Conservation (phyloP, 495 filamentous ascomycete genomes). For the Poronia punctata region DNA sequence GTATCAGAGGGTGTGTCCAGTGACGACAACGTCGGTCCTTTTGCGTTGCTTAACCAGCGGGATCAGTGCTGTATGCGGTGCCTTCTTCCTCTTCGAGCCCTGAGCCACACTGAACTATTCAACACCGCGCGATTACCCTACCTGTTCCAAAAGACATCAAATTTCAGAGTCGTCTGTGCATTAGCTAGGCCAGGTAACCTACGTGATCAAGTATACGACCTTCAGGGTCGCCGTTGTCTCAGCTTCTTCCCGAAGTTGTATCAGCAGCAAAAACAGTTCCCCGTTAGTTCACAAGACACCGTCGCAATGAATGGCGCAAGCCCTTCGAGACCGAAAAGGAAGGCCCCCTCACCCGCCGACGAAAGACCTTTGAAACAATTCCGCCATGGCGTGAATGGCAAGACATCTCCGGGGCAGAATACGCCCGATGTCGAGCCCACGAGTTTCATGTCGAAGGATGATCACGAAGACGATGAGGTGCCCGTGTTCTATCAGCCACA, state of each 20-base stretch:
- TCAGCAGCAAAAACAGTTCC: too few species aligned
- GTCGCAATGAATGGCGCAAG: conserved; percentile 35
- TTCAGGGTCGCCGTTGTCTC: too few species aligned
- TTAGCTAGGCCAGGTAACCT: too few species aligned
- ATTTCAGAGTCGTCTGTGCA: too few species aligned
- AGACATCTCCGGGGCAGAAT: conserved; percentile 40
- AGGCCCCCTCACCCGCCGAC: conserved; percentile 32
- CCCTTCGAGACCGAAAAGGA: conserved; percentile 42
- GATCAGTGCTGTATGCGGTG: conserved; percentile 10
- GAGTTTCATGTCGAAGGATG: conserved; percentile 24
- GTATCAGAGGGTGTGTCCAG: conserved; percentile 2
- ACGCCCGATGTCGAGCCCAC: conserved; percentile 33
- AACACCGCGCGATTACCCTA: conserved; percentile 1
- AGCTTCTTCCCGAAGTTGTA: too few species aligned
- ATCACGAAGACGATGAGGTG: conserved; percentile 32
- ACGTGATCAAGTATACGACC: too few species aligned
- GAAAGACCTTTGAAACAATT: conserved; percentile 45
- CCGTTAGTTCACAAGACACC: too few species aligned
- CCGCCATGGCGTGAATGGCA: conserved; percentile 35
- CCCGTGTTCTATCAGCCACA: conserved; percentile 31
- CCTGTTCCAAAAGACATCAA: too few species aligned
- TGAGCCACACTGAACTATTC: conserved; percentile 1
- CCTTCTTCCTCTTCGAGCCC: conserved; percentile 6
- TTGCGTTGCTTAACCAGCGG: background rate
- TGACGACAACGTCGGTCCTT: background rate